Percentiles rank a stretch among this genome's conserved stretches.
Conservation (phyloP, 2,329 filamentous ascomycete species). For the Acarospora socialis region DNA sequence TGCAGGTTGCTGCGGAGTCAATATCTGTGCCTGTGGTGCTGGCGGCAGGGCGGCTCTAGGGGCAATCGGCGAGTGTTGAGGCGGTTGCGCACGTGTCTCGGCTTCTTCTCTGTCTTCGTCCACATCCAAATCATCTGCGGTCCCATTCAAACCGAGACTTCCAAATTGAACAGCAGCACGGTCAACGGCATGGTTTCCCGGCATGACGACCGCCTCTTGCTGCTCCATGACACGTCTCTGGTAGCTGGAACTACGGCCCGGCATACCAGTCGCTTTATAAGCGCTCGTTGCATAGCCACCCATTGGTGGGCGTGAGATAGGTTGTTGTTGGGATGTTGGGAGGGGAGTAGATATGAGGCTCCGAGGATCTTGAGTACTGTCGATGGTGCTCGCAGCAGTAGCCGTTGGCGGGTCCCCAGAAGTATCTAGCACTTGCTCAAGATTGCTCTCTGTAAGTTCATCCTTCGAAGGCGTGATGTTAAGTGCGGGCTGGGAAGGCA, state of each 20-base stretch:
- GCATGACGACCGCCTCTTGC: conserved; percentile 96
- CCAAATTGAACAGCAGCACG: conserved; percentile 90
- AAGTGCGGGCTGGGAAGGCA: not conserved
- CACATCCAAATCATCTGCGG: conserved; percentile 60
- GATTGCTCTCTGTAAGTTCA: conserved; percentile 78
- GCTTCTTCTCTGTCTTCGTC: conserved; percentile 91
- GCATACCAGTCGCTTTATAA: conserved; percentile 55
- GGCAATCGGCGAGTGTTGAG: conserved; percentile 78
- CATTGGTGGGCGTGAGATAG: conserved; percentile 42
- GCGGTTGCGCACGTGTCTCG: conserved; percentile 84
- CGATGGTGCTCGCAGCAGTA: conserved; percentile 76
- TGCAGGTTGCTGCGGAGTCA: conserved; percentile 26
- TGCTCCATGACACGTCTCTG: conserved; percentile 83
- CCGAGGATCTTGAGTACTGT: conserved; percentile 69
- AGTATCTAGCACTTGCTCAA: conserved; percentile 75
- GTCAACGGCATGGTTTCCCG: conserved; percentile 88
- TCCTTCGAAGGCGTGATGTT: conserved; percentile 55
- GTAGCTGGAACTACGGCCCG: conserved; percentile 59
- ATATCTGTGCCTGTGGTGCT: conserved; percentile 34
- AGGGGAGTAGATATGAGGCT: conserved; percentile 49
- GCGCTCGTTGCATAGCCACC: conserved; percentile 71
- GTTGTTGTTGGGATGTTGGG: conserved; percentile 46
- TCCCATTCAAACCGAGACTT: conserved; percentile 76
- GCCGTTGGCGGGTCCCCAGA: conserved; percentile 64
- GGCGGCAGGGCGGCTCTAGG: conserved; percentile 81